Evolutionary conservation across 306 rosid genomes (phyloP), one percentile per base, ranked within the genome.

Genomic region (Pyrus bretschneideri): DNA sequence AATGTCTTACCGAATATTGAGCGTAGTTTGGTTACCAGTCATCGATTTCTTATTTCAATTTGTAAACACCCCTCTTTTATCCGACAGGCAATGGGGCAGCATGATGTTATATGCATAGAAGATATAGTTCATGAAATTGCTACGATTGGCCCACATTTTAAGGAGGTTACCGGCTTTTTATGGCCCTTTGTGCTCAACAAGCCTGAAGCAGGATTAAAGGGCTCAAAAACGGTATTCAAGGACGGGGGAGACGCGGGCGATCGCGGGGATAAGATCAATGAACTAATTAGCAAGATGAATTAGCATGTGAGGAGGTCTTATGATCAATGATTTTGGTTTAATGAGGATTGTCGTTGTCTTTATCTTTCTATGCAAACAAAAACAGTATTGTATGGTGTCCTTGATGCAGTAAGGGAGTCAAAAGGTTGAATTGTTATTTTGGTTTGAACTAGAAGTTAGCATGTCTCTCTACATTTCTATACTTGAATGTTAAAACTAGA

Each of bases 231-330:
- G 15, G 69, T 33, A 10, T 88, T 19, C 88, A 88, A 85, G 85
- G 81, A 86, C 1, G 98, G 98, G 9, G 98, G 98, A 42, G 97
- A 94, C 33, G 27, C 95, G 2, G 97, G 98, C 51, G 85, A 87
- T 78, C 96, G 97, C 1, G 91, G 83, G 67, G 95, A 90, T 78
- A 84, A 77, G 73, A 89, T 94, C 88, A 94, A 90, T 18, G 95
- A 90, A 42, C 89, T 92, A 9, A 73, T 94, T 57, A 64, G 80
- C 74, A 86, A 89, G 87, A 91, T 94, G 97, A 94, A 94, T 81
- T 94, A 85, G 78, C 30, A 14, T 51, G 58, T 64, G 70, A 74
- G 63, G 18, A 44, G 2, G 19, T n/a, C 64, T n/a, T 22, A 4
- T 70, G 62, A 55, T 14, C 45, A 45, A 27, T 18, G 63, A 30